phyloP scores from a whole-genome alignment of 2,329 filamentous ascomycete genomes.

The Balansia obtecta region DNA sequence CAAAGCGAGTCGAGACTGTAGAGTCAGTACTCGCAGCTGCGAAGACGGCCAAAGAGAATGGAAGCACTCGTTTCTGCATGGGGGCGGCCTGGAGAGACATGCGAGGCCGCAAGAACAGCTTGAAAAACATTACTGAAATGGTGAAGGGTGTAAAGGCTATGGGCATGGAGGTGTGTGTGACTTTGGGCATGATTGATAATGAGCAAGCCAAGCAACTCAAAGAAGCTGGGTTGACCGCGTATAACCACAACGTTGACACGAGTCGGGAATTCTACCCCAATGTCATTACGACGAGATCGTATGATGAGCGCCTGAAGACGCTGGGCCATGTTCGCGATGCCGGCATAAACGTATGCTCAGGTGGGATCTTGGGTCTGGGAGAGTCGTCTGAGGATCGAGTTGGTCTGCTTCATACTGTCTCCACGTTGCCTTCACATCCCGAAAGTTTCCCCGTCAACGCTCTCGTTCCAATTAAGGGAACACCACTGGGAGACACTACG shows the following conservation, averaged over 20 bases:
- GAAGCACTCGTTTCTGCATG: conserved; percentile 90
- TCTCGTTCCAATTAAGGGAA: conserved; percentile 81
- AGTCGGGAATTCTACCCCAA: conserved; percentile 79
- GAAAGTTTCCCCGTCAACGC: conserved; percentile 90
- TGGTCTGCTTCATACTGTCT: conserved; percentile 70
- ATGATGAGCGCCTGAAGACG: conserved; percentile 76
- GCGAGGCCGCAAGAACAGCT: conserved; percentile 72
- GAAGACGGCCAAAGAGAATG: conserved; percentile 65
- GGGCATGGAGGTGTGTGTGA: conserved; percentile 90
- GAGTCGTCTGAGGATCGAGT: conserved; percentile 70
- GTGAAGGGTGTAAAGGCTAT: conserved; percentile 66
- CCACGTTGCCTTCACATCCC: conserved; percentile 68
- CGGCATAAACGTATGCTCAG: conserved; percentile 81
- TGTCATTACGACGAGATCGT: conserved; percentile 74
- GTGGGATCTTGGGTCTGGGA: conserved; percentile 76
- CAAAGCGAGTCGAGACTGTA: conserved; percentile 67
- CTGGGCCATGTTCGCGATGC: conserved; percentile 71
- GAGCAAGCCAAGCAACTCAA: conserved; percentile 73
- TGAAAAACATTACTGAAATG: conserved; percentile 81
- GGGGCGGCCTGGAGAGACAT: conserved; percentile 90
- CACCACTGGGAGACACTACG: conserved; percentile 63
- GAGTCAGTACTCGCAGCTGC: conserved; percentile 72
- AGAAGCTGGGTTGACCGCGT: conserved; percentile 73
- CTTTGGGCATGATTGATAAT: conserved; percentile 80
- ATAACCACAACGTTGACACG: conserved; percentile 92